Evolutionary conservation across 2,329 filamentous ascomycete genomes (phyloP).

Genomic region (Helminthosporium solani): DNA sequence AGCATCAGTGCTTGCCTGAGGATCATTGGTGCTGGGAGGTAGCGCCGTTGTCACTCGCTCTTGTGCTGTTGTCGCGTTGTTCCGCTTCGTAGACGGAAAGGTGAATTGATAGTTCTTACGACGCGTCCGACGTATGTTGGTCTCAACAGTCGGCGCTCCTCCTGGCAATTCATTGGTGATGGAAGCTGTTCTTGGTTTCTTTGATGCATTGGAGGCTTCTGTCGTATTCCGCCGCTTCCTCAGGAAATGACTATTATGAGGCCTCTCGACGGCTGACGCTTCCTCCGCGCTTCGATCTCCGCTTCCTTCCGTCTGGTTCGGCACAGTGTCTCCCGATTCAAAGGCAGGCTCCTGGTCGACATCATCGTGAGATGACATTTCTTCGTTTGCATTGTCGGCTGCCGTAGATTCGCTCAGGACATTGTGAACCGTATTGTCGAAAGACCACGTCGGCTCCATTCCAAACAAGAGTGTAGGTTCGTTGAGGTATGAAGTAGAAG

Average conservation of each 20-base stretch:
- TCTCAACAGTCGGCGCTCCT: background rate
- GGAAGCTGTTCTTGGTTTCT: background rate
- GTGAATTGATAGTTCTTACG: background rate
- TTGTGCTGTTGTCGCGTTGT: background rate
- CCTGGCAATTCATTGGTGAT: background rate
- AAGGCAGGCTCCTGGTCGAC: background rate
- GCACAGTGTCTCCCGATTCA: background rate
- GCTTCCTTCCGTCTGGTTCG: background rate
- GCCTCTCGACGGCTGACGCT: background rate
- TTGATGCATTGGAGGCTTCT: background rate
- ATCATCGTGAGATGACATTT: background rate
- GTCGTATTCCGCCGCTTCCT: background rate
- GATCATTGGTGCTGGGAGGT: background rate
- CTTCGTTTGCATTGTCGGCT: background rate
- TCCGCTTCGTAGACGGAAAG: background rate
- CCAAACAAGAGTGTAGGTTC: background rate
- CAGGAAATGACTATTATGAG: background rate
- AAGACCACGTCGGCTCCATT: background rate
- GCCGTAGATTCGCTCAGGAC: background rate
- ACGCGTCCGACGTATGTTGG: no score
- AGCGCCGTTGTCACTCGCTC: background rate
- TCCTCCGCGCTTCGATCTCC: background rate
- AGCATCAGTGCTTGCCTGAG: background rate
- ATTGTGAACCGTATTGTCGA: background rate
- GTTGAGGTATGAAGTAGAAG: background rate